phyloP scores from a whole-genome alignment of 1,284 basidiomycete genomes.

The Caloboletus inedulis region DNA sequence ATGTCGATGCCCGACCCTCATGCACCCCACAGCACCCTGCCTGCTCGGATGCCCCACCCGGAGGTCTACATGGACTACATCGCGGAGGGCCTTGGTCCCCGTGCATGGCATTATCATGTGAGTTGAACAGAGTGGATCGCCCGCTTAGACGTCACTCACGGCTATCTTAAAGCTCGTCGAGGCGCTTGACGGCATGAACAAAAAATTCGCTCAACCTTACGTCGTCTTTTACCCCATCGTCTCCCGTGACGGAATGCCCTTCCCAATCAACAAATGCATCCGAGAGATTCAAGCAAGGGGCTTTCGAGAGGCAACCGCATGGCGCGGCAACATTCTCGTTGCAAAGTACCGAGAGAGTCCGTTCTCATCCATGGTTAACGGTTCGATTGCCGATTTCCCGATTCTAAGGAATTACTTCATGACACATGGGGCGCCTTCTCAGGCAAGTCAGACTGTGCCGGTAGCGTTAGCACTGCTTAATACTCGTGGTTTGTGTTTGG shows the following conservation, averaged over 20 bases:
- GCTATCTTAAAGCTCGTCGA: constrained; percentile 54
- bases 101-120: constrained; percentile 72
- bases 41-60: constrained; percentile 68
- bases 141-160: constrained; percentile 18
- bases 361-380: constrained; percentile 66
- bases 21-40: constrained; percentile 38
- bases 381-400: constrained; percentile 77
- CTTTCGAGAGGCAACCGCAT: constrained; percentile 60
- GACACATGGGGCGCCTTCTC: constrained; percentile 52
- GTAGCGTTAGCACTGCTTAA: constrained; percentile 18
- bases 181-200: constrained; percentile 72
- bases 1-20: constrained; percentile 48
- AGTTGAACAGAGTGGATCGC: constrained; percentile 20
- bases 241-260: constrained; percentile 73
- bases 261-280: constrained; percentile 71
- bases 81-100: constrained; percentile 61
- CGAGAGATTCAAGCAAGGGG: constrained; percentile 64
- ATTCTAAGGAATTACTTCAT: constrained; percentile 73
- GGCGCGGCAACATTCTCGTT: constrained; percentile 74
- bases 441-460: constrained; percentile 32
- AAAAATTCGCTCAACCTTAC: constrained; percentile 71
- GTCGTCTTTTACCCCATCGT: constrained; percentile 72
- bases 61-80: constrained; percentile 83
- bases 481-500: constrained; percentile 28
- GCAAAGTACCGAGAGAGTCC: constrained; percentile 70